Conservation (phyloP, 1,284 basidiomycete genomes). For the Tetrapyrgos nigripes region DNA sequence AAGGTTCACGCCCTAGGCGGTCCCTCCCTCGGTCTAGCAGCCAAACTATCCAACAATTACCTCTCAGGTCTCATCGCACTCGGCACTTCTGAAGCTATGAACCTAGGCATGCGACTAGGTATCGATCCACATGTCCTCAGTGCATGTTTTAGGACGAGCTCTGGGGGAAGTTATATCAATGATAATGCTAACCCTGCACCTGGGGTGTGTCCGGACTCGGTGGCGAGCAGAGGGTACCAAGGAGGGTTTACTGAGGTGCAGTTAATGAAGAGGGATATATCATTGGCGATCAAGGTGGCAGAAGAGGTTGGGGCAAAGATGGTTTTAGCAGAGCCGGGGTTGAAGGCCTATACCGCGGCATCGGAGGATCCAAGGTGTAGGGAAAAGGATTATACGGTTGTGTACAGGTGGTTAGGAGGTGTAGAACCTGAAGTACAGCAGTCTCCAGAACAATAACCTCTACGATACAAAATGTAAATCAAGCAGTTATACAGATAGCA, state of each 20-base stretch:
- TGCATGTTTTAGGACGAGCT: conserved; percentile 41
- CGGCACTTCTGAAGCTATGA: conserved; percentile 49
- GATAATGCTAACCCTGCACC: conserved; percentile 47
- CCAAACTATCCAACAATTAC: conserved; percentile 49
- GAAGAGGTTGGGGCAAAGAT: conserved; percentile 40
- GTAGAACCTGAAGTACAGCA: not conserved
- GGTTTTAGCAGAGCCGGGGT: conserved; percentile 40
- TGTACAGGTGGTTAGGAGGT: conserved; percentile 41
- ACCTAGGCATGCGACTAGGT: conserved; percentile 47
- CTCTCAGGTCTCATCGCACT: conserved; percentile 45
- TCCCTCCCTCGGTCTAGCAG: conserved; percentile 43
- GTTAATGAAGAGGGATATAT: conserved; percentile 49
- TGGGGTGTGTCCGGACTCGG: conserved; percentile 46
- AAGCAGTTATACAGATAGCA: too few species aligned
- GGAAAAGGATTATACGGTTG: conserved; percentile 41
- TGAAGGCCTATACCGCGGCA: conserved; percentile 42
- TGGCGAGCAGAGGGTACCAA: conserved; percentile 45
- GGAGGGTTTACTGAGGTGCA: conserved; percentile 50
- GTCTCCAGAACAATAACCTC: not conserved
- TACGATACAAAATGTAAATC: too few species aligned
- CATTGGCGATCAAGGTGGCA: conserved; percentile 43
- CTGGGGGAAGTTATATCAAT: conserved; percentile 46
- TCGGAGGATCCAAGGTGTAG: conserved; percentile 43
- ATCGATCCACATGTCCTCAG: conserved; percentile 43
- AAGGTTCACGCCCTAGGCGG: conserved; percentile 42